These are phyloP conservation scores for Myxozyma neotropica DNA, from an alignment of 805 yeast species.

Conservation along the genomic window DNA sequence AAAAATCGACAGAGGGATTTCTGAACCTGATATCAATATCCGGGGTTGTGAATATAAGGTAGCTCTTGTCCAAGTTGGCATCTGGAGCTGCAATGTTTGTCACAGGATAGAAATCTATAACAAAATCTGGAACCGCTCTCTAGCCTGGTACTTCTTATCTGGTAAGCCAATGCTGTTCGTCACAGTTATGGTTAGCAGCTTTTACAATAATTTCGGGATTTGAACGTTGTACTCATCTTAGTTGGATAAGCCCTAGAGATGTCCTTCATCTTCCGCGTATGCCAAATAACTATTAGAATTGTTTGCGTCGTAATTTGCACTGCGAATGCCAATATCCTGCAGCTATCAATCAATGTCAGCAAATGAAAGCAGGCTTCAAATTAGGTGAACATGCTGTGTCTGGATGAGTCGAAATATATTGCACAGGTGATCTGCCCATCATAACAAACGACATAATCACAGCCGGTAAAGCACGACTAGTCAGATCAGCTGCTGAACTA, in stretches of 20 bases:
- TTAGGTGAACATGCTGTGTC: background rate
- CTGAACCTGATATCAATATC: constrained; percentile 7
- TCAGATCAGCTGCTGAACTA: constrained; percentile 1
- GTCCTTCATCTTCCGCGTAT: too few species aligned
- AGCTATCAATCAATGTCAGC: background rate
- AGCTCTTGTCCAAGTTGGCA: constrained; percentile 2
- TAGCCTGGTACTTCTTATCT: background rate
- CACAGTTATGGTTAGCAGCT: background rate
- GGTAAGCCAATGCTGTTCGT: background rate
- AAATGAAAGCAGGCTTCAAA: too few species aligned
- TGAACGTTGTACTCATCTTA: too few species aligned
- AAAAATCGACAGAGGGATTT: constrained; percentile 14
- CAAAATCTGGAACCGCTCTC: background rate
- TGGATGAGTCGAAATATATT: background rate
- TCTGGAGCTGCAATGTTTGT: constrained; percentile 24
- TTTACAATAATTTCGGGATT: too few species aligned
- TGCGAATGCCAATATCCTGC: too few species aligned
- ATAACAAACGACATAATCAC: background rate
- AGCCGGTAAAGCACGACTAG: constrained; percentile 7
- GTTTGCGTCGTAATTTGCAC: too few species aligned
- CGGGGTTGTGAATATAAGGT: constrained; percentile 5
- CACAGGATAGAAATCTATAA: constrained; percentile 5
- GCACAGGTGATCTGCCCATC: background rate
- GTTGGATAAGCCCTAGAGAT: too few species aligned
- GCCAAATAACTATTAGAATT: too few species aligned